Evolutionary conservation across 371 early-diverging fungal genomes (phyloP).

Genomic region (Mucor saturninus): DNA sequence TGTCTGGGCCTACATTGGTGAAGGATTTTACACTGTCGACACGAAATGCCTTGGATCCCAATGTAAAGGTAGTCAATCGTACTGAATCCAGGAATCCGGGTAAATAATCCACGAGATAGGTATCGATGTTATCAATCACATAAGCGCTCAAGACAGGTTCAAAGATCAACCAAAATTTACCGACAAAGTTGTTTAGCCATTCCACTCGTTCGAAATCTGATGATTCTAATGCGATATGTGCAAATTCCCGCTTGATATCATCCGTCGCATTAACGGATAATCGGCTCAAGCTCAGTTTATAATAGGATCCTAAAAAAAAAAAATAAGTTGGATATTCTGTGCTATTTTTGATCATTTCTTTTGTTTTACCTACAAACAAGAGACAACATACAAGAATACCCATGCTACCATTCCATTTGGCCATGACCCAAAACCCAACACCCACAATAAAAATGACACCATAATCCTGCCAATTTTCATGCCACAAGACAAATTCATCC

Average conservation of each 20-base stretch:
- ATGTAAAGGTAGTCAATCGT: slow-evolving; percentile 90
- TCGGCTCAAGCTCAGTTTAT: slow-evolving; percentile 64
- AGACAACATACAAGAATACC: slow-evolving; percentile 46
- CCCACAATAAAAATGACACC: slow-evolving; percentile 39
- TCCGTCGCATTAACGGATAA: slow-evolving; percentile 68
- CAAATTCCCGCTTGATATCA: slow-evolving; percentile 70
- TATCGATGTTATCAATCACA: slow-evolving; percentile 76
- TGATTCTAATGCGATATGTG: slow-evolving; percentile 47
- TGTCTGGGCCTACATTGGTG: slow-evolving; percentile 78
- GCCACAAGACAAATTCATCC: slow-evolving; percentile 6
- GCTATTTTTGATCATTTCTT: neutral
- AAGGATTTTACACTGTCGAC: slow-evolving; percentile 86
- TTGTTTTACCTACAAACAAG: slow-evolving; percentile 50
- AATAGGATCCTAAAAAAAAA: slow-evolving; percentile 65
- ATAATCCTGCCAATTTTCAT: slow-evolving; percentile 47
- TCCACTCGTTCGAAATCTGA: slow-evolving; percentile 83
- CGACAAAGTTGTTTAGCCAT: slow-evolving; percentile 93
- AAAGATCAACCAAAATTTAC: slow-evolving; percentile 91
- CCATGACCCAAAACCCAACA: slow-evolving; percentile 35
- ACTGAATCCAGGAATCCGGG: slow-evolving; percentile 92
- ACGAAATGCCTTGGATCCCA: slow-evolving; percentile 95
- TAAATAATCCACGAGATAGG: slow-evolving; percentile 75
- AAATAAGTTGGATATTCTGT: neutral
- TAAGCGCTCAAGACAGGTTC: slow-evolving; percentile 90
- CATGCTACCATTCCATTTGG: slow-evolving; percentile 48